Evolutionary conservation across 2,329 filamentous ascomycete species (phyloP).

Genomic region (Podosphaera fusca): DNA sequence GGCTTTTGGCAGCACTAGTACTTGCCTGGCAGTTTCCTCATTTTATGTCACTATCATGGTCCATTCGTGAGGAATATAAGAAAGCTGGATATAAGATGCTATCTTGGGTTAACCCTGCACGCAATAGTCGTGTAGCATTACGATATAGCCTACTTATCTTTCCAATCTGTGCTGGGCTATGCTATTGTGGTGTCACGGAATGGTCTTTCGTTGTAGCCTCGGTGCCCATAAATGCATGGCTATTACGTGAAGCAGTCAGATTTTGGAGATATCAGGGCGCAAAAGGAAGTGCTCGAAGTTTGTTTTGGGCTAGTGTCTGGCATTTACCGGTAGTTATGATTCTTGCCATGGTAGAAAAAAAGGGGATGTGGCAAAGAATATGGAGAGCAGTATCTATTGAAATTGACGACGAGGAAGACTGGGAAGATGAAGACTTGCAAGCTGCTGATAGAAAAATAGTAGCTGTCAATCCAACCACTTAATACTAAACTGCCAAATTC

Average conservation of each 20-base stretch:
- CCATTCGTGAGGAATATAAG: conserved; percentile 75
- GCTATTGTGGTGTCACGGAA: conserved; percentile 60
- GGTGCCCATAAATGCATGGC: conserved; percentile 64
- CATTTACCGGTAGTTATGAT: conserved; percentile 79
- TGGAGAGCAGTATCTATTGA: conserved; percentile 44
- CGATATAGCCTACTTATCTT: conserved; percentile 71
- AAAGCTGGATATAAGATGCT: conserved; percentile 48
- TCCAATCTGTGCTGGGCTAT: conserved; percentile 63
- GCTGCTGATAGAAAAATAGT: conserved; percentile 13
- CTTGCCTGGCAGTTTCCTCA: conserved; percentile 98
- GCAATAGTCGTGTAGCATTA: conserved; percentile 69
- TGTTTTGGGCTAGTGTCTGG: conserved; percentile 98
- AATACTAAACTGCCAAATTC: too few relatives aligned
- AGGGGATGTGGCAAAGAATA: conserved; percentile 69
- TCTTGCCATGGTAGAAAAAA: conserved; percentile 78
- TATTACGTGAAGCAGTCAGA: conserved; percentile 51
- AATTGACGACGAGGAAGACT: conserved; percentile 28
- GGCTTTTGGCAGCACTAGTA: conserved; percentile 63
- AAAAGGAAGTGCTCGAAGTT: conserved; percentile 53
- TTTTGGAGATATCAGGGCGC: conserved; percentile 66
- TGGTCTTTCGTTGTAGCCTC: conserved; percentile 67
- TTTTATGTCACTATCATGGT: conserved; percentile 84
- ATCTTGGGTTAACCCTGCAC: conserved; percentile 63
- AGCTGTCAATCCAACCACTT: conserved; percentile 2
- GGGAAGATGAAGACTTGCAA: conserved; percentile 27